A percentile compares a stretch with the other conserved stretches of the same genome.
Conservation (phyloP, 805 yeast genomes). For the Saccharomyces eubayanus region DNA sequence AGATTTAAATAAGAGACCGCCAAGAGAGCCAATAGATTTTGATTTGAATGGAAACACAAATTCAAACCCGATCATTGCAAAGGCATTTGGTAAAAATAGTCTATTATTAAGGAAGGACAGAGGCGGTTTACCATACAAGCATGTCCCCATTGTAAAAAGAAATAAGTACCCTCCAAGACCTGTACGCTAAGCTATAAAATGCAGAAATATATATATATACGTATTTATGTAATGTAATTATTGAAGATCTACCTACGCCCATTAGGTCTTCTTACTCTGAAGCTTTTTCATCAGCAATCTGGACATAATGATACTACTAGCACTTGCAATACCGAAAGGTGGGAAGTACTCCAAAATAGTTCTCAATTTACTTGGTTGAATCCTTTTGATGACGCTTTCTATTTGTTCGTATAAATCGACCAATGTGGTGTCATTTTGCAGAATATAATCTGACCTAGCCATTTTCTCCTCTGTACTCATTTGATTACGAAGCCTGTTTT, state of each 20-base stretch:
- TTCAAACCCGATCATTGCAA: constrained; percentile 22
- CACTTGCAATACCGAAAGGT: constrained; percentile 34
- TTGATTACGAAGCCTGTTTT: constrained; percentile 66
- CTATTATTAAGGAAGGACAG: constrained; percentile 27
- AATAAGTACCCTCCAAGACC: constrained; percentile 26
- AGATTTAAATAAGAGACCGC: constrained; percentile 19
- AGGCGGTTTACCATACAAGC: constrained; percentile 31
- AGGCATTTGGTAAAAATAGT: constrained; percentile 30
- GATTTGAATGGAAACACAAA: constrained; percentile 4
- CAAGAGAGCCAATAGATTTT: constrained; percentile 24
- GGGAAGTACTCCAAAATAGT: constrained; percentile 34
- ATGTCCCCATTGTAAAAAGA: constrained; percentile 25
- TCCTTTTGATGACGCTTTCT: constrained; percentile 31
- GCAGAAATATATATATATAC: not conserved
- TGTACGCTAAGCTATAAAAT: not conserved
- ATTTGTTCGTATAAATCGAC: constrained; percentile 39
- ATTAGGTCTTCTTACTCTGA: not conserved
- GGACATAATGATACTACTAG: constrained; percentile 22
- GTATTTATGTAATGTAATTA: not conserved
- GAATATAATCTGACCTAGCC: constrained; percentile 51
- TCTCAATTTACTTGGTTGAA: constrained; percentile 33
- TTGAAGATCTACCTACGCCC: not conserved
- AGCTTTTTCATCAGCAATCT: constrained; percentile 11
- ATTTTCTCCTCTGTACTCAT: constrained; percentile 56
- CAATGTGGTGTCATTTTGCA: constrained; percentile 51